Percentiles rank a stretch among this genome's conserved stretches.
Conservation (phyloP, 495 filamentous ascomycete genomes). For the Podospora bellae-mahoneyi region DNA sequence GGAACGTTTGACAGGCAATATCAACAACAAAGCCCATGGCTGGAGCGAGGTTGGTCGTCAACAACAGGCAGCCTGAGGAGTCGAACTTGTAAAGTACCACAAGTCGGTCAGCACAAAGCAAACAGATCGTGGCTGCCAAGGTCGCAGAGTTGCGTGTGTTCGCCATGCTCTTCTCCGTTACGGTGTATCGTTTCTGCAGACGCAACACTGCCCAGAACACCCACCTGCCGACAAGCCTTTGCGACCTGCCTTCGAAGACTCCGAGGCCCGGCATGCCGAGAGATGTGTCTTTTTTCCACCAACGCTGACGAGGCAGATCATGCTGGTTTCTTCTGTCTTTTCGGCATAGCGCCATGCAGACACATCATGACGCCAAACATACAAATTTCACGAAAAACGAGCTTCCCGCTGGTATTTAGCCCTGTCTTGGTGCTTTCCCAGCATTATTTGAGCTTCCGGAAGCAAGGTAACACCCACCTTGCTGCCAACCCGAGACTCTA, state of each 20-base stretch:
- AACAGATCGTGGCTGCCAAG: not conserved
- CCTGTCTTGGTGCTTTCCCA: not conserved
- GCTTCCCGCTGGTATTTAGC: not conserved
- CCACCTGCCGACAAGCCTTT: not conserved
- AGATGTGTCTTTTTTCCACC: not conserved
- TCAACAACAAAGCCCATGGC: not conserved
- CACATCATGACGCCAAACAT: constrained; percentile 8
- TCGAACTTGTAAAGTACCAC: not conserved
- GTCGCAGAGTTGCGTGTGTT: not conserved
- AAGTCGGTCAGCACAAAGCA: not conserved
- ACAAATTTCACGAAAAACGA: not conserved
- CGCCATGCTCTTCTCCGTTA: not conserved
- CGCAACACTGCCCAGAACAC: not conserved
- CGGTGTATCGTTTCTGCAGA: not conserved
- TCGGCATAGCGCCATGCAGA: constrained; percentile 10
- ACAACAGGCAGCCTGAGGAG: not conserved
- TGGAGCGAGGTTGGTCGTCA: not conserved
- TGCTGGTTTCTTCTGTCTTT: not conserved
- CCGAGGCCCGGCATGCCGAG: not conserved
- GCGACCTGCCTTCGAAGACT: not conserved
- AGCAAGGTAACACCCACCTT: not conserved
- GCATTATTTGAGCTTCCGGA: not conserved
- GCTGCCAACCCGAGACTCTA: not conserved
- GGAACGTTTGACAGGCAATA: not conserved
- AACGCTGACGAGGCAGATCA: not conserved